Base-by-base conservation (phyloP, 2,329 filamentous ascomycete genomes). In the Diaporthe velutina region DNA sequence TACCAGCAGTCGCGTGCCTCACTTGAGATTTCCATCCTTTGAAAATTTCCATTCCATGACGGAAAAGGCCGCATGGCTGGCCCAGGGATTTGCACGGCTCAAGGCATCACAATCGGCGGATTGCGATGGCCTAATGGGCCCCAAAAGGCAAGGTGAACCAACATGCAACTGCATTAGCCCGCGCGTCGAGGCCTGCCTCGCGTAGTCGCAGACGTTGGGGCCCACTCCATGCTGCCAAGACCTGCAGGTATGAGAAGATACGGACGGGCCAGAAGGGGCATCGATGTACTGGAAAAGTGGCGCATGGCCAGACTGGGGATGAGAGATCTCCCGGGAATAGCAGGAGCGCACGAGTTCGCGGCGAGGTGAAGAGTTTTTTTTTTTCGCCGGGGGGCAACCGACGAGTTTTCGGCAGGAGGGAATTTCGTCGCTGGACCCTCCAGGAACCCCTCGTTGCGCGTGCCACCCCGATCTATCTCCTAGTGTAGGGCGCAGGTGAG, bases 281-380 rank as follows among this genome's bases (percentile, higher is more conserved):
- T 67, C 61, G 42, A 67, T 67, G 61, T 33, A 15, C 42, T 67
- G 6, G 30, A 52, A 66, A 67, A 50, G 61, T 67, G 61, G 61
- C 61, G 42, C 61, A 35, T 67, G 45, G 42, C 19, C 19, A 66
- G 61, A 66, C 40, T 50, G 42, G 61, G 61, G 30, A 17, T 38
- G 64, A 67, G 48, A 28, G 15, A 52, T 52, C n/a, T 54, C 33
- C 66, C 61, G 61, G 50, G 71, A 73, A 66, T 40, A 73, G 30
- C 28, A 68, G 64, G 71, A 58, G 42, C 42, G 64, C n/a, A n/a
- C 10, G 19, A 54, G 40, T 28, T 48, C 42, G 68, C 73, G 61
- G 68, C 60, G 73, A 72, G 40, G 15, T 35, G 73, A 64, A 67
- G 35, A 72, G 60, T 50, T 71, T 74, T 74, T 68, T 45, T 40